phyloP scores from a whole-genome alignment of 805 yeast species.

The Yarrowia keelungensis region DNA sequence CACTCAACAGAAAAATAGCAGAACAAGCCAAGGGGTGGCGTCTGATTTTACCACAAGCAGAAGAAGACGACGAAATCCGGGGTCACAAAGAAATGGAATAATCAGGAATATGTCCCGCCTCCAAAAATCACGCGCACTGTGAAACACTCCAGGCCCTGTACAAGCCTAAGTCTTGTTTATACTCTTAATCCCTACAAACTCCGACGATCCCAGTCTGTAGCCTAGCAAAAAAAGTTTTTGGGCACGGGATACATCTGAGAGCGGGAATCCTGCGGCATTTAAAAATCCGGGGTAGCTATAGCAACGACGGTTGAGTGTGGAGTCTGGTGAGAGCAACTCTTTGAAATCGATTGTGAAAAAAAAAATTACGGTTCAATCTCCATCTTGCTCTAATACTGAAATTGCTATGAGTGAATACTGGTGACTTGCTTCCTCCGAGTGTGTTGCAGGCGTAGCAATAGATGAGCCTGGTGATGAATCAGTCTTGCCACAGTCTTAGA shows the following conservation, averaged over 20 bases:
- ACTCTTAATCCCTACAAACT: conserved; percentile 5
- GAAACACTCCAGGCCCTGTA: not conserved
- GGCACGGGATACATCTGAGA: not conserved
- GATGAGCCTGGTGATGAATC: no score
- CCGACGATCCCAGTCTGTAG: not conserved
- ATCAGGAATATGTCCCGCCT: not conserved
- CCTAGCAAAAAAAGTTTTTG: conserved; percentile 1
- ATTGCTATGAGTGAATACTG: no score
- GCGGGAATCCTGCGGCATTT: conserved; percentile 24
- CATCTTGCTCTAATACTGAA: no score
- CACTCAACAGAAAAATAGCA: conserved; percentile 18
- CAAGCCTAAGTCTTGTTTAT: not conserved
- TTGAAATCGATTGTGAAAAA: no score
- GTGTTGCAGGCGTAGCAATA: no score
- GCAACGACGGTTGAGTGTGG: not conserved
- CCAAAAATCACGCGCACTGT: not conserved
- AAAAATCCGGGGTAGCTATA: conserved; percentile 28
- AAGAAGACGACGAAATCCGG: no score
- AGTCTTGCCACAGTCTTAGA: no score
- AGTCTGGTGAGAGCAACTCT: no score
- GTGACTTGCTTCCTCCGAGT: no score
- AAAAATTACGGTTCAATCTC: no score
- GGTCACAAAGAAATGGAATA: not conserved
- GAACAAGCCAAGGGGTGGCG: conserved; percentile 11
- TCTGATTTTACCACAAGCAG: not conserved